A percentile compares a stretch with the other conserved stretches of the same genome.
phyloP scores from a whole-genome alignment of 208 protist genomes.

The Acanthamoeba culbertsoni region DNA sequence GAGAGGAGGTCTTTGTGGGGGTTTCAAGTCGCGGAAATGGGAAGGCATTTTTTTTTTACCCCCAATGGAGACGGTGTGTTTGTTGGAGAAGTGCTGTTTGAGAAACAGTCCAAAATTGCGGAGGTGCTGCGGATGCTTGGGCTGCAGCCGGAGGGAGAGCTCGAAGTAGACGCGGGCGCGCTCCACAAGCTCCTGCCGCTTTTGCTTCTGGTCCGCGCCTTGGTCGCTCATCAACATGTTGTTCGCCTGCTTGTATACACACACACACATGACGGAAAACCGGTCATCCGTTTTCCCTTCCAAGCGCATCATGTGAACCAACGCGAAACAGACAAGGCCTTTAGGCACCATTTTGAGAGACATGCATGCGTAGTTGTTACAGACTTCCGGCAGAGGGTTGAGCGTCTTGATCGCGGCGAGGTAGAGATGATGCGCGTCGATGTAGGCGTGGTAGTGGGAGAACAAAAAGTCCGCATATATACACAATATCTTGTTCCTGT shows the following conservation, averaged over 20 bases:
- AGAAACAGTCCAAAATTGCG: constrained; percentile 47
- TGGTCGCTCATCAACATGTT: neutral
- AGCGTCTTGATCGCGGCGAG: neutral
- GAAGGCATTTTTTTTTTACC: neutral
- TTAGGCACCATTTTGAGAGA: neutral
- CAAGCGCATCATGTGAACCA: neutral
- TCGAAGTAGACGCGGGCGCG: neutral
- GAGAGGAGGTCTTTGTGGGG: neutral
- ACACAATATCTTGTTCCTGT: neutral
- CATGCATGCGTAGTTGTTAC: constrained; percentile 56
- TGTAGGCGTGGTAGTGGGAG: neutral
- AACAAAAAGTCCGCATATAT: constrained; percentile 49
- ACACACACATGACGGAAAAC: no score
- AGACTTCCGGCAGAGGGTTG: neutral
- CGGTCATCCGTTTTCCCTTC: neutral
- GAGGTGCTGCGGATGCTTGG: constrained; percentile 8
- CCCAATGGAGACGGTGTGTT: neutral
- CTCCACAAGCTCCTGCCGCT: constrained; percentile 17
- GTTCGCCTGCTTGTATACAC: neutral
- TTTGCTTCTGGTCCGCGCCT: neutral
- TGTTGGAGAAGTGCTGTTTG: constrained; percentile 21
- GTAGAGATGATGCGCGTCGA: constrained; percentile 10
- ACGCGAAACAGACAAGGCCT: neutral
- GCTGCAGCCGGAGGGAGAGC: neutral
- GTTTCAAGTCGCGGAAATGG: neutral